These are phyloP conservation scores for Cordyceps cicadae DNA, from an alignment of 2,329 filamentous ascomycete genomes.

Conservation along the genomic window DNA sequence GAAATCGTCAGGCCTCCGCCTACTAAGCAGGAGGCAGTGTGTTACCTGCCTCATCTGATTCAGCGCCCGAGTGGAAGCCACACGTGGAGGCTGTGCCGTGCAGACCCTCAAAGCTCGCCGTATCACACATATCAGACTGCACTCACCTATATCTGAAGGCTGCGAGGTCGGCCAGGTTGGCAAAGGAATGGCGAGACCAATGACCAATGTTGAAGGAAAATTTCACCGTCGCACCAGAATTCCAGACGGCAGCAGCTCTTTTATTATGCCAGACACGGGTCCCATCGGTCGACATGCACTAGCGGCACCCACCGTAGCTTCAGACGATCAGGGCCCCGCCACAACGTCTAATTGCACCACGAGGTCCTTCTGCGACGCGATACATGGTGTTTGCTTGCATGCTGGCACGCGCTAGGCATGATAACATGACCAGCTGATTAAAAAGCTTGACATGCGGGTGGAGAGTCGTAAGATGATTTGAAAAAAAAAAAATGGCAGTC, in stretches of 20 bases:
- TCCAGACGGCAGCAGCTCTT: not conserved
- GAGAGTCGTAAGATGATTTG: not conserved
- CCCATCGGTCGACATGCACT: not conserved
- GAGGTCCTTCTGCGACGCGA: not conserved
- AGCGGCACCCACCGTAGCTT: not conserved
- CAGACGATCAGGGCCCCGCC: constrained; percentile 1
- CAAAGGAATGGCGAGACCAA: not conserved
- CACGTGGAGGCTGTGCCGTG: not conserved
- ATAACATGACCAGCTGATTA: not conserved
- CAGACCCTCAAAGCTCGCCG: not conserved
- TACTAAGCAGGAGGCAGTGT: constrained; percentile 2
- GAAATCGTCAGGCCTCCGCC: constrained; percentile 2
- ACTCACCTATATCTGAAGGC: not conserved
- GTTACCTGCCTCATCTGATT: constrained; percentile 4
- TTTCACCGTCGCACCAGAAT: not conserved
- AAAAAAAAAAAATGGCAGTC: not conserved
- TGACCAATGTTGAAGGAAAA: not conserved
- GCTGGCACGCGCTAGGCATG: not conserved
- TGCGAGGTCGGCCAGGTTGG: not conserved
- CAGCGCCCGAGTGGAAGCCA: constrained; percentile 1
- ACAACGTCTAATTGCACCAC: not conserved
- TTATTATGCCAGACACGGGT: not conserved
- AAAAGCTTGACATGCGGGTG: not conserved
- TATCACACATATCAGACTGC: not conserved
- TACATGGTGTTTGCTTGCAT: not conserved